Evolutionary conservation across 495 filamentous ascomycete genomes (phyloP).

Genomic region (Oleoguttula mirabilis): DNA sequence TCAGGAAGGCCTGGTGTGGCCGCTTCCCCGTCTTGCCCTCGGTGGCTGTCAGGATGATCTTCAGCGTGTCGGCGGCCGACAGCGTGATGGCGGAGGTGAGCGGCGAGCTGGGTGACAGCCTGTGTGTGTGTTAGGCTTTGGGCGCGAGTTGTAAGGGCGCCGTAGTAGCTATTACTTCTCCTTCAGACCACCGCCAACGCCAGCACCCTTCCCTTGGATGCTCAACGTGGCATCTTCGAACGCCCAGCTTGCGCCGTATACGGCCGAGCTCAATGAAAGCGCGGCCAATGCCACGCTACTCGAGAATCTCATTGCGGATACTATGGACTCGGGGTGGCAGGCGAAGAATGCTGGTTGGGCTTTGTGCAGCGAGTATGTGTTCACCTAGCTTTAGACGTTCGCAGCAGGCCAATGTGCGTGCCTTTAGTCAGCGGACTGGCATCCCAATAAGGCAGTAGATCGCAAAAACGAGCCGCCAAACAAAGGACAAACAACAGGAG

Average conservation of each 20-base stretch:
- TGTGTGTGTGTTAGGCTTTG: conserved; percentile 25
- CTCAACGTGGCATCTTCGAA: conserved; percentile 76
- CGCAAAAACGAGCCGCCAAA: too few species aligned
- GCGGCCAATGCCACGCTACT: neutral
- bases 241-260: conserved; percentile 60
- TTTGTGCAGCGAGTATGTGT: too few species aligned
- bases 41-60: conserved; percentile 66
- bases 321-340: too few species aligned
- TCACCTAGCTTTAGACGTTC: too few species aligned
- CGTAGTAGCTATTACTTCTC: conserved; percentile 46
- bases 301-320: conserved; percentile 5
- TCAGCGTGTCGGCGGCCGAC: conserved; percentile 59
- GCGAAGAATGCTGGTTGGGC: too few species aligned
- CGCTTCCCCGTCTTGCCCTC: conserved; percentile 66
- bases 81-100: conserved; percentile 52
- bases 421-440: too few species aligned
- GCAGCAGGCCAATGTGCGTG: too few species aligned
- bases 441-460: too few species aligned
- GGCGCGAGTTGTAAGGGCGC: neutral
- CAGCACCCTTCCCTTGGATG: conserved; percentile 58
- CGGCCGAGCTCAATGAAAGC: conserved; percentile 8
- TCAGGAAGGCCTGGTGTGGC: conserved; percentile 86
- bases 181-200: conserved; percentile 51
- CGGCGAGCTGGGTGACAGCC: conserved; percentile 50
- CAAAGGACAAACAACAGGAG: too few species aligned